Conservation (phyloP, 345 rosid species). For the Murraya koenigii region DNA sequence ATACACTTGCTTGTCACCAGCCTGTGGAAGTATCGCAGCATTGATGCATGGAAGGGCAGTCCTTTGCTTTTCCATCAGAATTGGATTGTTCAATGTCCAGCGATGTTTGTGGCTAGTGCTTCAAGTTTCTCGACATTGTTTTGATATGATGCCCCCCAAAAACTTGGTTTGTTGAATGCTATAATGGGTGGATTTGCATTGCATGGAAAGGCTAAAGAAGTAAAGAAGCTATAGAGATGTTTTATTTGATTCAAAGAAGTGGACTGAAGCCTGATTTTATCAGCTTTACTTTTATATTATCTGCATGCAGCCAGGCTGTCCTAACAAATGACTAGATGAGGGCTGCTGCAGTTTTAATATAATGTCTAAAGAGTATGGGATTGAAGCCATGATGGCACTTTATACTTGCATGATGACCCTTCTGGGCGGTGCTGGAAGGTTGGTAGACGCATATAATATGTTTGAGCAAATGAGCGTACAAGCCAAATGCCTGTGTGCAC, state of each 20-base stretch:
- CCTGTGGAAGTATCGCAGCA: constrained; percentile 40
- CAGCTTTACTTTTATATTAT: constrained; percentile 55
- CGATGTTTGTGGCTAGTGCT: constrained; percentile 47
- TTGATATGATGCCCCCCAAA: constrained; percentile 51
- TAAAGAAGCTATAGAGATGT: constrained; percentile 30
- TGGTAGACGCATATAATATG: constrained; percentile 60
- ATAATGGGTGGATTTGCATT: constrained; percentile 65
- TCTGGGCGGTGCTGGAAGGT: constrained; percentile 65
- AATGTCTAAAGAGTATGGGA: constrained; percentile 52
- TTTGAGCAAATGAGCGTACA: constrained; percentile 54
- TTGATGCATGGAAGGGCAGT: constrained; percentile 36
- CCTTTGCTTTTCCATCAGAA: constrained; percentile 39
- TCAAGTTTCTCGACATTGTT: constrained; percentile 44
- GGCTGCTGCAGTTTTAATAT: constrained; percentile 47
- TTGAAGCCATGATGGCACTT: constrained; percentile 61
- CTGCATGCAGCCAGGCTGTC: constrained; percentile 72
- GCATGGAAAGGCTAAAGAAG: constrained; percentile 68
- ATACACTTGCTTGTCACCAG: constrained; percentile 39
- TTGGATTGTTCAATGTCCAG: constrained; percentile 23
- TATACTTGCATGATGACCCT: constrained; percentile 80
- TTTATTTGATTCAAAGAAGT: constrained; percentile 47
- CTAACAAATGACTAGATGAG: constrained; percentile 48
- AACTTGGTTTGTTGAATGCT: constrained; percentile 74
- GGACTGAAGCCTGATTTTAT: constrained; percentile 56
- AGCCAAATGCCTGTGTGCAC: constrained; percentile 50